phyloP scores from a whole-genome alignment of 345 rosid species.

The Geranium brycei region DNA sequence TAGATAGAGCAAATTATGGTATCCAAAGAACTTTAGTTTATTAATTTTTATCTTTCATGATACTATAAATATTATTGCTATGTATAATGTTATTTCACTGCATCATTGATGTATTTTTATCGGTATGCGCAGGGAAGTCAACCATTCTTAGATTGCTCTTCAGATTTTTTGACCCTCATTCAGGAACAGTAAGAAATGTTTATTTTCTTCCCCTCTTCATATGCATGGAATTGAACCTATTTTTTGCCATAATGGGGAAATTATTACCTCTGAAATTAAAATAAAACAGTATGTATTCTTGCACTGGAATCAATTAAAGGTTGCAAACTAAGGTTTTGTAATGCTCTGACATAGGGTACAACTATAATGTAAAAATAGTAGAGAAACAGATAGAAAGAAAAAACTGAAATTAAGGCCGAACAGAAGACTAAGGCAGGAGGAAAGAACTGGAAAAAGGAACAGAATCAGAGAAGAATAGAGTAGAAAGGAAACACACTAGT shows the following conservation, averaged over 20 bases:
- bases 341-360: neutral
- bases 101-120: constrained; percentile 15
- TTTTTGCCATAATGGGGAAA: neutral
- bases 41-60: neutral
- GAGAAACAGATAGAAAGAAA: neutral
- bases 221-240: too few relatives aligned
- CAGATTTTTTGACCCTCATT: constrained; percentile 68
- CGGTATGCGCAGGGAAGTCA: constrained; percentile 74
- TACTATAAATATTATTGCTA: neutral
- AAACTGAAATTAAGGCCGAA: neutral
- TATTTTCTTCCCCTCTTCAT: neutral
- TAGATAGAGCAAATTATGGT: neutral
- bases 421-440: neutral
- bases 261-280: neutral
- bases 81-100: constrained; percentile 1
- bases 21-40: neutral
- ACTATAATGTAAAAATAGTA: neutral
- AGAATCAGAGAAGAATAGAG: neutral
- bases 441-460: neutral
- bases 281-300: neutral
- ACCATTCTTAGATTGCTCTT: constrained; percentile 87
- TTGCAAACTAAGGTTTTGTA: neutral
- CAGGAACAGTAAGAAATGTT: constrained; percentile 60
- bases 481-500: neutral
- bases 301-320: neutral